Conservation (phyloP, 352 stramenopile genomes). For the Phytophthora cajani region DNA sequence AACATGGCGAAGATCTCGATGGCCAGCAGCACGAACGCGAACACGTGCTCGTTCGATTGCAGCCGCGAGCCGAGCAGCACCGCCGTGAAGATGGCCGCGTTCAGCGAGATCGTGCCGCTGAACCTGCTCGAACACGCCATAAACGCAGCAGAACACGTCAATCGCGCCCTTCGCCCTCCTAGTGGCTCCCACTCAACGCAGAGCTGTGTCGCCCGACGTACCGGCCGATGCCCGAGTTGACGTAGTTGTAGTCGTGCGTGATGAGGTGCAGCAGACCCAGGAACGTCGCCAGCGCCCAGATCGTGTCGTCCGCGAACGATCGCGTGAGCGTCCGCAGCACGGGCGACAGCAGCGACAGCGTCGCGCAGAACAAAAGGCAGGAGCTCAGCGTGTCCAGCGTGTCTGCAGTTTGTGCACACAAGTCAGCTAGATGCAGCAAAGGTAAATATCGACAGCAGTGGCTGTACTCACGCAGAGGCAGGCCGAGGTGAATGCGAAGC, state of each 20-base stretch:
- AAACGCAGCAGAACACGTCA: conserved; percentile 14
- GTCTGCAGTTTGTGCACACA: conserved; percentile 30
- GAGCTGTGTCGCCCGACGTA: conserved; percentile 23
- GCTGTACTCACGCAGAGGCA: conserved; percentile 44
- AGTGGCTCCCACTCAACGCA: background rate
- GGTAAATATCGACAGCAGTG: conserved; percentile 3
- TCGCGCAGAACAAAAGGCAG: conserved; percentile 85
- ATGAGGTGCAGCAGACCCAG: conserved; percentile 89
- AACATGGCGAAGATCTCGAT: conserved; percentile 93
- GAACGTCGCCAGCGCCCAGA: conserved; percentile 83
- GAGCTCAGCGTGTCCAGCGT: conserved; percentile 64
- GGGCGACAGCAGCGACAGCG: conserved; percentile 87
- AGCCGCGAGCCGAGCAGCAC: conserved; percentile 92
- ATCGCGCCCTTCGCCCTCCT: background rate
- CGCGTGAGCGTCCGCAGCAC: conserved; percentile 91
- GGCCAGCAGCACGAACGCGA: conserved; percentile 90
- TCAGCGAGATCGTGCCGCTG: conserved; percentile 91
- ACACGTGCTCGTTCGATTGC: conserved; percentile 91
- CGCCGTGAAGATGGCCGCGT: conserved; percentile 92
- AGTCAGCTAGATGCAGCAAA: background rate
- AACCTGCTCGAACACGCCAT: conserved; percentile 49
- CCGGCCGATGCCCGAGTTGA: conserved; percentile 82
- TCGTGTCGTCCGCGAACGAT: conserved; percentile 93
- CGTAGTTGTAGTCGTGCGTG: conserved; percentile 91
- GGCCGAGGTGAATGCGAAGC: conserved; percentile 50